Evolutionary conservation across 169 alveolate genomes (phyloP), one percentile per base, ranked within the genome.

Genomic region (Besnoitia besnoiti): DNA sequence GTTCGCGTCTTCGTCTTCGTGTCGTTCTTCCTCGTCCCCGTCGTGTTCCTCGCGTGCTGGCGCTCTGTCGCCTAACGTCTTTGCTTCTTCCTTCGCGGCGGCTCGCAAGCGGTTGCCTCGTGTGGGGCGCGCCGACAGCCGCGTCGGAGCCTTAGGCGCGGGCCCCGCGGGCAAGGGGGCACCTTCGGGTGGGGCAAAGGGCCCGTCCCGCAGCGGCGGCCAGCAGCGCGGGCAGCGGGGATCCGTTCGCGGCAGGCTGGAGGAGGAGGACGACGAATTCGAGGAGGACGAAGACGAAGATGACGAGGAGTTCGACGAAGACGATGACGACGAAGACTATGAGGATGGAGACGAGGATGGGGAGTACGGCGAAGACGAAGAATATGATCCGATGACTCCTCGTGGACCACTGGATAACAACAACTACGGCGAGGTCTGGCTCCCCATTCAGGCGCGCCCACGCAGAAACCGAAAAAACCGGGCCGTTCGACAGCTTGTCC

Each of bases 361-460:
- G 5, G 94, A 59, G 55, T 75, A 37, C 4, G 89, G 82, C 39
- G 94, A 77, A 3, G 94, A 91, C 37, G 94, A 91, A 46, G 94
- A 82, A 27, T 91, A 91, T 49, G 94, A 91, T 59, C 94, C 94
- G 8, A 84, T 91, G 49, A 89, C 94, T 50, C 94, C 94, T 8
- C 85, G 91, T 19, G 94, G 94, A 42, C 94, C 94, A 0, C 89
- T 91, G 0, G 92, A 85, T 19, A 91, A 75, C 39, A 91, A 91
- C 84, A 91, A 91, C 75, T 85, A 91, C 46, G 94, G 94, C 50
- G 94, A 91, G 40, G 89, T 85, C 82, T 91, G 94, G 94, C 89
- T 91, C 35, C 92, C 94, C 46, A 42, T 85, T 16, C 94, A 85
- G 37, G 67, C 91, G 16, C 92, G 94, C 61, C 94, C 94, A 40